Evolutionary conservation across 148 eudicot species (phyloP).

Genomic region (Diospyros kaki): DNA sequence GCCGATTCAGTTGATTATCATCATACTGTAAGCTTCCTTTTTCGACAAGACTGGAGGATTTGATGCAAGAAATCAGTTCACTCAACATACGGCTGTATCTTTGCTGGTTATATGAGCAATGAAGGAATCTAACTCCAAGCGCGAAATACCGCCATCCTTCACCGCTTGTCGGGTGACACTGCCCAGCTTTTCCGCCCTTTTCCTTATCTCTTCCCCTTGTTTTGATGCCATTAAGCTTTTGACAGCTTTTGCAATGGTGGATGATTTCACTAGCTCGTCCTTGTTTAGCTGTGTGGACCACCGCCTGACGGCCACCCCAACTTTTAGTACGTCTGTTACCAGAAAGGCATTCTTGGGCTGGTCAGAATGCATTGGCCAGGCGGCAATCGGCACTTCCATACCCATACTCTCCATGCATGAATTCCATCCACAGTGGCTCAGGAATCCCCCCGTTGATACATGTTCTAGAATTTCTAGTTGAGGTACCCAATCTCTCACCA

Average conservation of each 20-base stretch:
- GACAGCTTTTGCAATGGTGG: background rate
- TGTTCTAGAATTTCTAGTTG: conserved; percentile 13
- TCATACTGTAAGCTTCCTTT: too few relatives aligned
- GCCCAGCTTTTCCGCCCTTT: conserved; percentile 12
- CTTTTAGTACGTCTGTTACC: background rate
- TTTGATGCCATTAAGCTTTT: conserved; percentile 11
- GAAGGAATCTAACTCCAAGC: conserved; percentile 16
- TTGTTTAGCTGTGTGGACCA: background rate
- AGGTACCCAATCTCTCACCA: conserved; percentile 13
- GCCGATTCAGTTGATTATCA: too few relatives aligned
- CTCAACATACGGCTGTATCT: too few relatives aligned
- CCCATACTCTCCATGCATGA: conserved; percentile 6
- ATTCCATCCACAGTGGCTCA: conserved; percentile 16
- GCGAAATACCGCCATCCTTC: conserved; percentile 17
- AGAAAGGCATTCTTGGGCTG: conserved; percentile 12
- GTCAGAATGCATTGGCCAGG: conserved; percentile 18
- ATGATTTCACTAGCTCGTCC: background rate
- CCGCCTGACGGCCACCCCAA: background rate
- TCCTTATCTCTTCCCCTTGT: conserved; percentile 14
- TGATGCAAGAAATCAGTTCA: too few relatives aligned
- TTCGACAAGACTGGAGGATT: too few relatives aligned
- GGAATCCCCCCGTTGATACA: conserved; percentile 6
- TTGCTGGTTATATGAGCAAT: conserved; percentile 17
- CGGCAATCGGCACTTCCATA: conserved; percentile 6
- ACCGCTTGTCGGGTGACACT: background rate